These are phyloP conservation scores for Pseudogymnoascus sp. DNA, from an alignment of 2,329 filamentous ascomycete species.

Conservation along the genomic window DNA sequence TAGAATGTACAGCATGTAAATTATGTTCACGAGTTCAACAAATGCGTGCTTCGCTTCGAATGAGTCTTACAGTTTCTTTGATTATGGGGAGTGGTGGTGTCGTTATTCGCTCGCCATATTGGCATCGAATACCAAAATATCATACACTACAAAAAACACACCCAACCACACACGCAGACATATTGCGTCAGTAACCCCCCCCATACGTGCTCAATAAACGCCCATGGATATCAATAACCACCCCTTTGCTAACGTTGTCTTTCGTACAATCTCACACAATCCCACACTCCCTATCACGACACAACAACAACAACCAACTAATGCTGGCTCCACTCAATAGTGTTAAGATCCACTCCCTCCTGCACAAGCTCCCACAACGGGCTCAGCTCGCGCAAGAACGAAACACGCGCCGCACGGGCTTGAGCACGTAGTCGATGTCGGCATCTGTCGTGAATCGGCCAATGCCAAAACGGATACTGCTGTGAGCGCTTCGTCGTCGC, in stretches of 20 bases:
- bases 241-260: neutral
- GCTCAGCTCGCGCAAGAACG: conserved; percentile 88
- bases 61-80: conserved; percentile 7
- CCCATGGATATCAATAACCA: conserved; percentile 1
- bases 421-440: conserved; percentile 96
- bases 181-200: neutral
- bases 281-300: neutral
- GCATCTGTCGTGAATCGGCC: conserved; percentile 91
- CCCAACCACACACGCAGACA: neutral
- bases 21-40: neutral
- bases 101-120: conserved; percentile 9
- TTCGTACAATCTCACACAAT: neutral
- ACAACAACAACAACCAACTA: conserved; percentile 37
- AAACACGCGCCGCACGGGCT: conserved; percentile 87
- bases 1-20: neutral
- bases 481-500: conserved; percentile 96
- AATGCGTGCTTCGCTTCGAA: neutral
- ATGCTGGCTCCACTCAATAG: conserved; percentile 98
- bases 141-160: neutral
- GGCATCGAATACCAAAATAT: neutral
- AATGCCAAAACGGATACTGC: conserved; percentile 95
- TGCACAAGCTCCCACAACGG: conserved; percentile 97
- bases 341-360: conserved; percentile 90
- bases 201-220: conserved; percentile 3
- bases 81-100: conserved; percentile 6